Base-by-base conservation (phyloP, 164 flowering plant genomes). In the Nymphaea thermarum region DNA sequence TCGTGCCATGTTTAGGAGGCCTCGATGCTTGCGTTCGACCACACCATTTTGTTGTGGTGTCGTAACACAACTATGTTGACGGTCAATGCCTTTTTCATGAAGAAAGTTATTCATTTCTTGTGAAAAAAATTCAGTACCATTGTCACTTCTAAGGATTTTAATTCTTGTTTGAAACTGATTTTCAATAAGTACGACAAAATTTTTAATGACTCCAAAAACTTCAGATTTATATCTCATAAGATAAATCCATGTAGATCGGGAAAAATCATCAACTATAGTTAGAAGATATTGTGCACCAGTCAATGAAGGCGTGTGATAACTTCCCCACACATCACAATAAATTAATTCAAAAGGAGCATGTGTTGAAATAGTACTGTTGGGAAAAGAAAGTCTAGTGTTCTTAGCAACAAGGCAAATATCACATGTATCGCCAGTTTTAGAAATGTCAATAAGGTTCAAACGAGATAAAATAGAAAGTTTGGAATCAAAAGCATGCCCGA, bases 1-100 rank as follows among this genome's bases (percentile, higher is more conserved):
- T 18, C 66, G 42, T 18, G 66, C 42, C 4, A 18, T 15, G 10
- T 18, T 6, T 11, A 62, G 36, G 64, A 62, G 64, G 64, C 2
- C n/a, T 18, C 64, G 64, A 62, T 62, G 64, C 18, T 62, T 62
- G 64, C 64, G 64, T 62, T 62, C 64, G 2, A 6, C 64, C 16
- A 62, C 36, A 6, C 36, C 64, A 17, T 62, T 62, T 62, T 62
- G 64, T 62, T 62, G 64, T 62, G 64, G 2, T 14, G 64, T 62
- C 7, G 12, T 1, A 17, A 62, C 64, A 17, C 64, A 62, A 6
- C n/a, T 62, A 14, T 6, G 64, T 62, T 62, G 64, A 62, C 18
- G 2, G 1, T 11, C 10, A 16, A 64, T 4, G 42, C 66, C 66
- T 5, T 25, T 42, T 18, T 64, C 66, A 64, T 18, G 7, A 6